Base-by-base conservation (phyloP, 805 yeast species). In the Wickerhamomyces rabaulensis region DNA sequence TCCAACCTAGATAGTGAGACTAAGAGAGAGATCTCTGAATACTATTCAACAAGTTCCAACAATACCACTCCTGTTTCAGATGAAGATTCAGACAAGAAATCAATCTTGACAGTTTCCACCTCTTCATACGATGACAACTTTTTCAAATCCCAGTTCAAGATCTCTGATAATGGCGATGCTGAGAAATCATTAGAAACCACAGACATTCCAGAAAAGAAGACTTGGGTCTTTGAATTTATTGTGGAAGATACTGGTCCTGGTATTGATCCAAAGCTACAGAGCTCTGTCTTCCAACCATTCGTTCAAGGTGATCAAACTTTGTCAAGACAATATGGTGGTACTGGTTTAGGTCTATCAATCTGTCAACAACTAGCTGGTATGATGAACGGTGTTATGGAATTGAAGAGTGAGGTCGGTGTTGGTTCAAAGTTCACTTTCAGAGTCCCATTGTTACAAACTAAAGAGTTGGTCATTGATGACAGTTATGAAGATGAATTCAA, bases 221-320 rank as follows among this genome's bases (percentile, higher is more conserved):
- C 60, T 4, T 69, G 70, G 73, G 74, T 67, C 0, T 62, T 70
- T 40, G 82, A 82, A 52, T 78, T 91, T 42, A 80, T 80, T 48
- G 97, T 92, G 12, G 75, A 74, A 33, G 99, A 92, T 62, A 88
- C 95, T 0, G 98, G 99, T 4, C 91, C 97, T 0, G 99, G 99
- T 49, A 91, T 92, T 44, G 95, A 88, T 37, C 81, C 84, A 13
- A 80, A 83, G 1, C 65, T 90, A 45, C 97, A 87, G 58, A 81
- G 81, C 39, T 80, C 85, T 50, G 95, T 92, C 1, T 92, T 92
- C 64, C 97, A 94, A 58, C 97, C 98, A 1, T 92, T 92, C 70
- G 90, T 91, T 17, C 99, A 92, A 68, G 99, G 98, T 44, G 98
- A 92, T 60, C 96, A 90, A 64, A 89, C 97, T 0, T 71, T 89